Evolutionary conservation across 2,329 filamentous ascomycete species (phyloP), one percentile per base, ranked within the genome.

Genomic region (Exophiala lecanii-corni): DNA sequence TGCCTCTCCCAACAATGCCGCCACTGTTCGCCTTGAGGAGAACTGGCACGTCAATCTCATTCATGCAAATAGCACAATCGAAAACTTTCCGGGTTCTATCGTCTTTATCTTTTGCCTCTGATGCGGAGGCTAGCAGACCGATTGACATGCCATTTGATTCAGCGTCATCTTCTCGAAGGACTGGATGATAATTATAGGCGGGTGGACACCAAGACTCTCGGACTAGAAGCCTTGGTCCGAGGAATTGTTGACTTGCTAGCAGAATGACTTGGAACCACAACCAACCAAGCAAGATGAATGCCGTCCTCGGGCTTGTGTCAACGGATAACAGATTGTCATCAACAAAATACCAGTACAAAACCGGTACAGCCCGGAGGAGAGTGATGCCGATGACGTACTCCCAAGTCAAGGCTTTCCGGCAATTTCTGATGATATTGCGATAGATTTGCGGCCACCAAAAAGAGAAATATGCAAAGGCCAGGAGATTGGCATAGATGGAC

Each of bases 51-150:
- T 96, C 88, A 13, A 98, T 81, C 34, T 85, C 76, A 65, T 95
- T 89, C 66, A 91, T 85, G 62, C 92, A 98, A 54, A 98, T 96
- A 13, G 89, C 88, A 64, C 92, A 98, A 67, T 97, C 89, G 47
- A 94, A 92, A 1, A 76, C 60, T 28, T 74, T 74, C 57, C 72
- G 76, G 63, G 78, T 74, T 47, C 74, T 75, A 31, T 47, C 56
- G 19, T 48, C 57, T 40, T 51, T 50, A 20, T 64, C 63, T 28
- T 57, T 62, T 26, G 62, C 56, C 4, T 64, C 51, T 17, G 54
- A 49, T 32, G 70, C 67, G 4, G 66, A 68, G 13, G 78, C 72
- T 12, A 88, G 74, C 9, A 73, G 72, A 1, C 89, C 88, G 45
- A 95, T 86, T 0, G 89, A 89, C 1, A 70, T 71, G 1, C 81